Percentiles rank a stretch among this genome's conserved stretches.
phyloP scores from a whole-genome alignment of 2,329 filamentous ascomycete species.

The Stagonosporopsis cucurbitacearum region DNA sequence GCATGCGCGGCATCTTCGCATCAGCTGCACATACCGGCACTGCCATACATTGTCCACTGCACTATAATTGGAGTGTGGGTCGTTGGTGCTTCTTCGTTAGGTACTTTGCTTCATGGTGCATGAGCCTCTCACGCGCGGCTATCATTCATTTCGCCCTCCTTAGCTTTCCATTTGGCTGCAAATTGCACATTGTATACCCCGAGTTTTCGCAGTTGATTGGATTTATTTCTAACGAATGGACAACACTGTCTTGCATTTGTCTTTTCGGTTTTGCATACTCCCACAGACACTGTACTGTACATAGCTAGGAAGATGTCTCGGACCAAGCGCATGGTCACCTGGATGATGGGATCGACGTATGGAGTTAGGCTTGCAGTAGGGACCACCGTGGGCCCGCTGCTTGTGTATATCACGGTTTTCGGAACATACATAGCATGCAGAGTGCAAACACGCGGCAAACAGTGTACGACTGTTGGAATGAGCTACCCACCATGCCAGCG shows the following conservation, averaged over 20 bases:
- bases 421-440: conserved; percentile 9
- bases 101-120: conserved; percentile 3
- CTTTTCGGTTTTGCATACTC: conserved; percentile 2
- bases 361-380: conserved; percentile 19
- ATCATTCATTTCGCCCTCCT: conserved; percentile 15
- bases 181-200: conserved; percentile 34
- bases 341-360: conserved; percentile 3
- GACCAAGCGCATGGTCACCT: conserved; percentile 12
- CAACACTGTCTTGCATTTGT: conserved; percentile 10
- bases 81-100: conserved; percentile 4
- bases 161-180: conserved; percentile 25
- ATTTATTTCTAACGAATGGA: conserved; percentile 3
- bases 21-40: conserved; percentile 12
- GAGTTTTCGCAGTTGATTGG: conserved; percentile 17
- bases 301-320: conserved; percentile 13
- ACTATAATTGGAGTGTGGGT: conserved; percentile 17
- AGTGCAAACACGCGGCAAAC: conserved; percentile 9
- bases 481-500: conserved; percentile 9
- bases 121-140: conserved; percentile 6
- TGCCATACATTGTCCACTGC: conserved; percentile 12
- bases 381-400: conserved; percentile 11
- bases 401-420: conserved; percentile 21
- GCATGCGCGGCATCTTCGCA: background rate
- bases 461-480: background rate
- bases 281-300: conserved; percentile 10